A percentile compares a stretch with the other conserved stretches of the same genome.
These are phyloP conservation scores for Yarrowia yakushimensis DNA, from an alignment of 805 yeast genomes.

Conservation along the genomic window DNA sequence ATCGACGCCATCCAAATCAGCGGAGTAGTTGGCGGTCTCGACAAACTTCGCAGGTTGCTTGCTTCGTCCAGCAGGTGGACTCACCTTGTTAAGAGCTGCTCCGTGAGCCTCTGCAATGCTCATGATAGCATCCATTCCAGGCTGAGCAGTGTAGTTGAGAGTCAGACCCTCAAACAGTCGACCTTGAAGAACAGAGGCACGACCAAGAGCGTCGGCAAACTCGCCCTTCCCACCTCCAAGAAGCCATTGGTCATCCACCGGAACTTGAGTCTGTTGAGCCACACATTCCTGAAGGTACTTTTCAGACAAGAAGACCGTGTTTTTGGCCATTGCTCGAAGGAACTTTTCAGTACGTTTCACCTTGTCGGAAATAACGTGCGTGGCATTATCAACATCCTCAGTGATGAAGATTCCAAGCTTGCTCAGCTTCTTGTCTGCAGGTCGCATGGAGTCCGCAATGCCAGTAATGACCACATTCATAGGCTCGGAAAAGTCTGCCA, in stretches of 20 bases:
- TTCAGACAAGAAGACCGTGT: constrained; percentile 32
- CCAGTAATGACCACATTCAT: constrained; percentile 27
- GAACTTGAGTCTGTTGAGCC: constrained; percentile 32
- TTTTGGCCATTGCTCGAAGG: constrained; percentile 60
- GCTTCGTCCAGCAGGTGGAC: background rate
- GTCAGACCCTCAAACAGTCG: constrained; percentile 47
- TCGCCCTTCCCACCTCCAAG: constrained; percentile 28
- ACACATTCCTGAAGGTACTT: constrained; percentile 26
- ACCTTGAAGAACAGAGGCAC: constrained; percentile 31
- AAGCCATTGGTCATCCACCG: constrained; percentile 29
- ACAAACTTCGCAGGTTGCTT: background rate
- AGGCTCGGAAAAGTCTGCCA: constrained; percentile 10
- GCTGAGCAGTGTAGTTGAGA: constrained; percentile 60
- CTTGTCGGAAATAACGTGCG: constrained; percentile 66
- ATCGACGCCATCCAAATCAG: background rate
- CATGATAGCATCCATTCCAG: constrained; percentile 55
- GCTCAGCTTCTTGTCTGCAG: constrained; percentile 30
- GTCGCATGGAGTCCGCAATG: constrained; percentile 23
- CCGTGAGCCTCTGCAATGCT: constrained; percentile 64
- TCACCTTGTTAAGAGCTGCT: constrained; percentile 30
- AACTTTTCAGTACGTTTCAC: constrained; percentile 86
- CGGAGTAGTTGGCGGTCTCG: background rate
- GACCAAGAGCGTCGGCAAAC: background rate
- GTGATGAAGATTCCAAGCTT: constrained; percentile 57
- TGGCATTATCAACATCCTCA: constrained; percentile 41